Conservation (phyloP, 116 monocot species). For the Thalassia testudinum region DNA sequence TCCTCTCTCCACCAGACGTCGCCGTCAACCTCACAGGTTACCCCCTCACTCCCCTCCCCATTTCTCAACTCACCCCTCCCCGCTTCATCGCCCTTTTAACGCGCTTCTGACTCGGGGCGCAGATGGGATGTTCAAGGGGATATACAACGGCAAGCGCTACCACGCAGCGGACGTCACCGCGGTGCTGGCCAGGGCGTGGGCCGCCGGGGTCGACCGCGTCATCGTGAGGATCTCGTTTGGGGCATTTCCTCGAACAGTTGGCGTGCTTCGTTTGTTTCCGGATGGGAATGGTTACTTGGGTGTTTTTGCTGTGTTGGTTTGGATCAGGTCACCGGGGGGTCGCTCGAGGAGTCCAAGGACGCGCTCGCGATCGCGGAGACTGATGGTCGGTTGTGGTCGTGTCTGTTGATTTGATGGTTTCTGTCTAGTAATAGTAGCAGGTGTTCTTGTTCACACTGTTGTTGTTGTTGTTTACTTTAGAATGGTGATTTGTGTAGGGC, state of each 20-base stretch:
- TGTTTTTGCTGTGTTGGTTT: too few species aligned
- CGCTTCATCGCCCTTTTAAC: too few species aligned
- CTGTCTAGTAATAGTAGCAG: too few species aligned
- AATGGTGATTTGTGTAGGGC: slow-evolving; percentile 44
- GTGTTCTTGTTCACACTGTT: background rate
- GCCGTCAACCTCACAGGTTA: slow-evolving; percentile 86
- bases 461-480: slow-evolving; percentile 13
- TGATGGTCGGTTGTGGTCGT: too few species aligned
- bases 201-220: slow-evolving; percentile 78
- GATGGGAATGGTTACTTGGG: background rate
- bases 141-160: slow-evolving; percentile 72
- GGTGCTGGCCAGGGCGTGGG: slow-evolving; percentile 78
- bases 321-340: slow-evolving; percentile 70
- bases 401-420: too few species aligned
- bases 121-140: slow-evolving; percentile 96
- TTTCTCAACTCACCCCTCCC: background rate
- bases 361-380: slow-evolving; percentile 85
- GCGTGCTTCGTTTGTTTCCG: background rate
- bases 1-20: slow-evolving; percentile 32
- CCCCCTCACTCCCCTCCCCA: too few species aligned
- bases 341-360: slow-evolving; percentile 78
- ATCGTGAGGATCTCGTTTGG: slow-evolving; percentile 27
- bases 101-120: background rate
- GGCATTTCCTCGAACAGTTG: background rate
- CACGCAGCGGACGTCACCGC: slow-evolving; percentile 59